These are phyloP conservation scores for Astrephomene gubernaculifera DNA, from an alignment of 139 green algal species.

Conservation along the genomic window DNA sequence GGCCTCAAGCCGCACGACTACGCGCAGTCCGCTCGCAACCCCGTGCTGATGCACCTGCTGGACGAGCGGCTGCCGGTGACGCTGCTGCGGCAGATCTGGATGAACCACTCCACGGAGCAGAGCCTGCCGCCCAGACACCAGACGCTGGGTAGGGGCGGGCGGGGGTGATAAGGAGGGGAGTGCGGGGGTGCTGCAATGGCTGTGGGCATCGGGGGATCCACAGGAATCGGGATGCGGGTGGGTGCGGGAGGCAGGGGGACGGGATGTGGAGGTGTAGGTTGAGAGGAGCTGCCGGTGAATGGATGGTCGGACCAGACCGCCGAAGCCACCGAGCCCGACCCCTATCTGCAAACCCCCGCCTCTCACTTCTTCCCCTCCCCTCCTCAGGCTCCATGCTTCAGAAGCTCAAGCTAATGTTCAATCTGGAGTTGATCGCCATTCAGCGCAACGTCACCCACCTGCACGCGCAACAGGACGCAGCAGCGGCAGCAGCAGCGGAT, in stretches of 20 bases:
- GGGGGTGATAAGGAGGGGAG: no score
- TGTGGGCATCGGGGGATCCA: no score
- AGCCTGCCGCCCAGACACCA: conserved; percentile 52
- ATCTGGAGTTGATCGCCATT: conserved; percentile 58
- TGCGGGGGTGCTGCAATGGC: no score
- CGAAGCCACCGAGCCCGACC: no score
- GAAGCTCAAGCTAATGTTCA: conserved; percentile 66
- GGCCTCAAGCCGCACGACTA: conserved; percentile 61
- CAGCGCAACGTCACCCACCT: conserved; percentile 46
- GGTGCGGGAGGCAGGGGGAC: no score
- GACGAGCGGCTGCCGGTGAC: conserved; percentile 61
- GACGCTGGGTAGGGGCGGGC: conserved; percentile 43
- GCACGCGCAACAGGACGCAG: neutral
- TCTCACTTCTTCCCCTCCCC: neutral
- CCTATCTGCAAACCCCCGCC: no score
- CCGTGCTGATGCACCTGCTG: conserved; percentile 65
- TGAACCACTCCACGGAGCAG: conserved; percentile 61
- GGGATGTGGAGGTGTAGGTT: no score
- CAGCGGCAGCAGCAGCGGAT: neutral
- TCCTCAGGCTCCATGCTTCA: conserved; percentile 57
- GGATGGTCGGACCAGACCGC: no score
- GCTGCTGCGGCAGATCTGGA: conserved; percentile 58
- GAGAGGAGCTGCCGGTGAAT: no score
- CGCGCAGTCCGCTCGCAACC: conserved; percentile 51
- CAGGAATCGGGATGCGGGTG: no score